Evolutionary conservation across 495 filamentous ascomycete species (phyloP).

Genomic region (Pyronema domesticum): DNA sequence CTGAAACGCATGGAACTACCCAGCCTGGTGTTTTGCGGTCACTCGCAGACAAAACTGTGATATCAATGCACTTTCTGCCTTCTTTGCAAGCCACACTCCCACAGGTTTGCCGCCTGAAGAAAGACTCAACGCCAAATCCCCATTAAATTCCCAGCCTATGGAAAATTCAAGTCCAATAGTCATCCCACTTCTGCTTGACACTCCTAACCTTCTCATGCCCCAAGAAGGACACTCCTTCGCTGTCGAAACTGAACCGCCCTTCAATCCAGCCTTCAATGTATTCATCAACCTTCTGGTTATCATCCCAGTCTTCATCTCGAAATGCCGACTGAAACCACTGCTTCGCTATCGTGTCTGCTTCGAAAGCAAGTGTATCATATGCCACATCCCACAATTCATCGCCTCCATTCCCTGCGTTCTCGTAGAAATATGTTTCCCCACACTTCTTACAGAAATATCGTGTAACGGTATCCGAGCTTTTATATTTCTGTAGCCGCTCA

Average conservation of each 20-base stretch:
- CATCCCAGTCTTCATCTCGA: neutral
- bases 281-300: slow-evolving; percentile 2
- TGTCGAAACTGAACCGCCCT: slow-evolving; percentile 6
- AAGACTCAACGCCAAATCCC: too few species aligned
- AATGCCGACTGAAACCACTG: neutral
- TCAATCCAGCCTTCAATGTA: slow-evolving; percentile 13
- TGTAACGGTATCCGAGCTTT: neutral
- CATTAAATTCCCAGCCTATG: too few species aligned
- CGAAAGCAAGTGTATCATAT: neutral
- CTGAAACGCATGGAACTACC: too few species aligned
- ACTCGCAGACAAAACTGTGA: too few species aligned
- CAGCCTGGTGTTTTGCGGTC: too few species aligned
- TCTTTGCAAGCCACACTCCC: too few species aligned
- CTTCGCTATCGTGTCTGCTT: neutral
- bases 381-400: neutral
- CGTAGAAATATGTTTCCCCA: neutral
- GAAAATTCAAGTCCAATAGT: neutral
- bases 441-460: neutral
- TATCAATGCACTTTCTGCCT: too few species aligned
- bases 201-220: neutral
- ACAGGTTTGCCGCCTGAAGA: too few species aligned
- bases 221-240: slow-evolving; percentile 7
- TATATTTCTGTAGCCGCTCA: neutral
- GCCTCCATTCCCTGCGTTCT: neutral
- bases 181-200: neutral